Conservation (phyloP, 1,284 basidiomycete genomes). For the Ustilago esculenta region DNA sequence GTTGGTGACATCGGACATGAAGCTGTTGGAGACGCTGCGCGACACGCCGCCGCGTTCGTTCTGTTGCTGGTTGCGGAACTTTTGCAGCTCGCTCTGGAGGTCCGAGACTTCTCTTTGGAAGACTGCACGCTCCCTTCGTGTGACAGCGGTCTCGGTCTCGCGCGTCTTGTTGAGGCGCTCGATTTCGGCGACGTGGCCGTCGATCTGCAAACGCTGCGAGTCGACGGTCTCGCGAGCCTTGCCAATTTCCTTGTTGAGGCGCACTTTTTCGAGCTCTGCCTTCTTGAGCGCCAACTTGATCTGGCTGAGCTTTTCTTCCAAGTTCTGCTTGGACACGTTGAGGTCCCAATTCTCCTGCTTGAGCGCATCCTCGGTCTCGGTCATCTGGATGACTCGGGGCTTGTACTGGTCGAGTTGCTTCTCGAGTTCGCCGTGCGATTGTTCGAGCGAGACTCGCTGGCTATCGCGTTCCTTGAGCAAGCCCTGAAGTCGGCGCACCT, state of each 20-base stretch:
- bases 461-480: conserved; percentile 56
- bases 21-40: conserved; percentile 50
- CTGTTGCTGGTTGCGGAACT: conserved; percentile 44
- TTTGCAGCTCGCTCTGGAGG: conserved; percentile 77
- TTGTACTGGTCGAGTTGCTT: conserved; percentile 59
- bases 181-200: conserved; percentile 75
- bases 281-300: conserved; percentile 76
- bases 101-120: conserved; percentile 91
- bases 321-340: conserved; percentile 89
- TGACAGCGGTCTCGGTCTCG: conserved; percentile 87
- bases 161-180: conserved; percentile 87
- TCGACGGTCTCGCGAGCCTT: conserved; percentile 81
- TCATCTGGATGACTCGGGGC: conserved; percentile 56
- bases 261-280: conserved; percentile 83
- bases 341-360: conserved; percentile 99
- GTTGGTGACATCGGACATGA: conserved; percentile 39
- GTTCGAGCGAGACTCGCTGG: conserved; percentile 44
- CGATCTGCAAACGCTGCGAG: conserved; percentile 84
- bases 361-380: conserved; percentile 73
- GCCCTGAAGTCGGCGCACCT: conserved; percentile 55
- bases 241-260: conserved; percentile 79
- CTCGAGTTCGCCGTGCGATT: conserved; percentile 48
- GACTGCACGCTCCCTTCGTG: conserved; percentile 85
- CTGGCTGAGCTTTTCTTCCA: conserved; percentile 77
- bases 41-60: conserved; percentile 31